Conservation (phyloP, 352 stramenopile species). For the Pythium phragmiticola region DNA sequence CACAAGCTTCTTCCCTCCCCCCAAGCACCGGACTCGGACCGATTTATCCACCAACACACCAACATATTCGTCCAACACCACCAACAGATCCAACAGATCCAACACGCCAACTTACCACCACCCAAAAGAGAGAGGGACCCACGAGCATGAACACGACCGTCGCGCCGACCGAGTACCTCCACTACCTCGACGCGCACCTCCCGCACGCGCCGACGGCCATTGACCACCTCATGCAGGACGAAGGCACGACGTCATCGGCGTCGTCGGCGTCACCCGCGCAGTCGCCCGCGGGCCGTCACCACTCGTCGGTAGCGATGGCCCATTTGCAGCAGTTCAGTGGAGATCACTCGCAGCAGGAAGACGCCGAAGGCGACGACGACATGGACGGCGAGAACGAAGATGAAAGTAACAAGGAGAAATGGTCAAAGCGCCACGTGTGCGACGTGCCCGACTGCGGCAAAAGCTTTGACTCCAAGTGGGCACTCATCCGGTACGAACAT, state of each 20-base stretch:
- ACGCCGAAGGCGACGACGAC: constrained; percentile 6
- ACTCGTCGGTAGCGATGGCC: not conserved
- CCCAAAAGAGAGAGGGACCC: not conserved
- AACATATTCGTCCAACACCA: not conserved
- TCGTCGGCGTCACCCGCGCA: constrained; percentile 26
- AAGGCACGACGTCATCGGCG: constrained; percentile 26
- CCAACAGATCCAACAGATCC: not conserved
- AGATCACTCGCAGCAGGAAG: not conserved
- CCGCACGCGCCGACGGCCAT: constrained; percentile 7
- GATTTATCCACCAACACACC: not conserved
- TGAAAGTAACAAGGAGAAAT: constrained; percentile 39
- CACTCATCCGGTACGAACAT: constrained; percentile 57
- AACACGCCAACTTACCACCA: not conserved
- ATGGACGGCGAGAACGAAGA: constrained; percentile 20
- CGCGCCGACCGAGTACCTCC: constrained; percentile 25
- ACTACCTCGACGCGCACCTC: constrained; percentile 25
- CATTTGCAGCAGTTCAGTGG: not conserved
- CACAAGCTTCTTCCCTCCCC: constrained; percentile 10
- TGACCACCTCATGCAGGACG: constrained; percentile 24
- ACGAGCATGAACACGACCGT: constrained; percentile 20
- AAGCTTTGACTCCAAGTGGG: constrained; percentile 87
- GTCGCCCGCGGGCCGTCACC: constrained; percentile 11
- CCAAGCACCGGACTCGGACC: constrained; percentile 15
- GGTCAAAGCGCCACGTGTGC: constrained; percentile 76
- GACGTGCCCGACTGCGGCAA: constrained; percentile 67